Percentiles rank a stretch among this genome's conserved stretches.
These are phyloP conservation scores for Aciculosporium take DNA, from an alignment of 2,329 filamentous ascomycete species.

Conservation along the genomic window DNA sequence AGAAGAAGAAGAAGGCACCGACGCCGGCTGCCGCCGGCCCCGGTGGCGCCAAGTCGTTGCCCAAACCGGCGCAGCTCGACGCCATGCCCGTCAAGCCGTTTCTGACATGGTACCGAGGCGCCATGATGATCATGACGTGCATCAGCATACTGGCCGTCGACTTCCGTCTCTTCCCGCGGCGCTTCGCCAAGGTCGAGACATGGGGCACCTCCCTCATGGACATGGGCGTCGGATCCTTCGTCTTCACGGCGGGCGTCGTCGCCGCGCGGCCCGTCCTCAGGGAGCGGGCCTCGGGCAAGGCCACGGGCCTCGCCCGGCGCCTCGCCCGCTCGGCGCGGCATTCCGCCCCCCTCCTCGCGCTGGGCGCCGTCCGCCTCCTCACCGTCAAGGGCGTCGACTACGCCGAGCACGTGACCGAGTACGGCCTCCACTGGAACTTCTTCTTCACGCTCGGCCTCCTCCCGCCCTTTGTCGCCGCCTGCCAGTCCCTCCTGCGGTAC, in stretches of 20 bases:
- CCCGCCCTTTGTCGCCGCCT: slow-evolving; percentile 75
- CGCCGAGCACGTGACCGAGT: slow-evolving; percentile 92
- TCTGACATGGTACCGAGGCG: slow-evolving; percentile 77
- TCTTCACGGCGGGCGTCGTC: slow-evolving; percentile 87
- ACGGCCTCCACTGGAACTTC: slow-evolving; percentile 99
- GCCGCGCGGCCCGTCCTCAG: slow-evolving; percentile 70
- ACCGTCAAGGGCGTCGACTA: slow-evolving; percentile 93
- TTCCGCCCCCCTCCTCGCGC: slow-evolving; percentile 64
- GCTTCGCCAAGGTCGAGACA: slow-evolving; percentile 97
- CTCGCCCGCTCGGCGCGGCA: slow-evolving; percentile 59
- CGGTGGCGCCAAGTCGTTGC: background rate
- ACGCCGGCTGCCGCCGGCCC: background rate
- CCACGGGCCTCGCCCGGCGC: slow-evolving; percentile 38
- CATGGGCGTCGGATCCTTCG: slow-evolving; percentile 90
- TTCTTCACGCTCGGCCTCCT: slow-evolving; percentile 90
- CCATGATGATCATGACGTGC: slow-evolving; percentile 84
- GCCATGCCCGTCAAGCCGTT: slow-evolving; percentile 75
- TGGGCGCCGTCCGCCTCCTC: slow-evolving; percentile 69
- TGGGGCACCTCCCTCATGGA: slow-evolving; percentile 99
- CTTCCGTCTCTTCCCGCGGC: slow-evolving; percentile 80
- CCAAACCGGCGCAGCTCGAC: slow-evolving; percentile 11
- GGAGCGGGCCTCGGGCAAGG: slow-evolving; percentile 39
- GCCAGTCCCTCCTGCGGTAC: slow-evolving; percentile 55
- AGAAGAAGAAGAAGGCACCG: background rate
- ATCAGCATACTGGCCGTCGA: slow-evolving; percentile 92